Evolutionary conservation across 108 stramenopile species (phyloP).

Genomic region (Halocafeteria seosinensis): DNA sequence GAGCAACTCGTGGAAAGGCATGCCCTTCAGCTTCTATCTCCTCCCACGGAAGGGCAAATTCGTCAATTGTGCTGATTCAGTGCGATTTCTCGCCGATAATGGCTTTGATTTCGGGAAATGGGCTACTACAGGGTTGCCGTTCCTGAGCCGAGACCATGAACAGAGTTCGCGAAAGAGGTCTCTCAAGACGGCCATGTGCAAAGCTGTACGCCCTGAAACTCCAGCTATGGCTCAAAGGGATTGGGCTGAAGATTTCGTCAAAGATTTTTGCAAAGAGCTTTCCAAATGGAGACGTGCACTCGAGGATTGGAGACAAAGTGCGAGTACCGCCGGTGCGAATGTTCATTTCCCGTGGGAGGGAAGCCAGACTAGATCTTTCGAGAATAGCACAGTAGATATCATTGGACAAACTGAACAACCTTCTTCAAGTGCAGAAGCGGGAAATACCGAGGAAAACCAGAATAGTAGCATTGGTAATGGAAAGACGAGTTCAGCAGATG

Average conservation of each 20-base stretch:
- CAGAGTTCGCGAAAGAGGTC: neutral
- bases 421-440: too few relatives aligned
- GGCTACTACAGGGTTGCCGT: neutral
- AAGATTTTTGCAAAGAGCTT: too few relatives aligned
- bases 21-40: neutral
- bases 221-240: neutral
- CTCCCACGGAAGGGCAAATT: neutral
- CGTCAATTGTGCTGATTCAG: neutral
- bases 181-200: neutral
- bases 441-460: too few relatives aligned
- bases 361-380: too few relatives aligned
- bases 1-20: neutral
- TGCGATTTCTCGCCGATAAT: neutral
- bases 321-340: too few relatives aligned
- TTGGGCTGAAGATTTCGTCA: neutral
- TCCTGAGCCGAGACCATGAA: neutral
- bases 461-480: too few relatives aligned
- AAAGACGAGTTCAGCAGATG: too few relatives aligned
- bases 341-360: too few relatives aligned
- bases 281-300: too few relatives aligned
- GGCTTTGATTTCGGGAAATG: neutral
- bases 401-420: too few relatives aligned
- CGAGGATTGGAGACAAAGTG: too few relatives aligned
- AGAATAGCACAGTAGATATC: too few relatives aligned
- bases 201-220: neutral